These are phyloP conservation scores for Scedosporium aurantiacum DNA, from an alignment of 2,329 filamentous ascomycete genomes.

Conservation along the genomic window DNA sequence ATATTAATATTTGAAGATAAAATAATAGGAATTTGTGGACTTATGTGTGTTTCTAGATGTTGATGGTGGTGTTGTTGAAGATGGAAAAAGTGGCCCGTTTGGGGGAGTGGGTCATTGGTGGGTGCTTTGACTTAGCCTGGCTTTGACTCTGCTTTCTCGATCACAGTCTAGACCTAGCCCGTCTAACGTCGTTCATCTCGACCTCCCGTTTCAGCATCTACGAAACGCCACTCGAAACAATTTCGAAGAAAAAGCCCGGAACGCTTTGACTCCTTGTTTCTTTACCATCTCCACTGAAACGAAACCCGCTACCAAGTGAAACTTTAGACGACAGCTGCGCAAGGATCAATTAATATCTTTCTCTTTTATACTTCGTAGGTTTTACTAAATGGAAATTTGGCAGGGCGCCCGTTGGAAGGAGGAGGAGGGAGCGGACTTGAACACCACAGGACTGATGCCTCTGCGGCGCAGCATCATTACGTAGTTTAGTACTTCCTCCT, in stretches of 20 bases:
- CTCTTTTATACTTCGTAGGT: neutral
- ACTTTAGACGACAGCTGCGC: neutral
- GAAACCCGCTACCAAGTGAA: neutral
- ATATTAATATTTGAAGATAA: no score
- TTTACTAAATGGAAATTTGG: neutral
- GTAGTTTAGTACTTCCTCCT: no score
- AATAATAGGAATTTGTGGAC: no score
- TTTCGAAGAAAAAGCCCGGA: neutral
- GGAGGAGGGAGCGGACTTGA: neutral
- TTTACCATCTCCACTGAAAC: neutral
- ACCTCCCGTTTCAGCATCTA: neutral
- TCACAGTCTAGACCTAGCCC: neutral
- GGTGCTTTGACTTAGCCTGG: no score
- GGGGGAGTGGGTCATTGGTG: no score
- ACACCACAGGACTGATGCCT: neutral
- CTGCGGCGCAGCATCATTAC: no score
- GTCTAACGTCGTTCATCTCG: neutral
- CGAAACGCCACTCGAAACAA: neutral
- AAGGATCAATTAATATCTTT: neutral
- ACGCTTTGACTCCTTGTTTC: neutral
- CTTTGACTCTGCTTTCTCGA: no score
- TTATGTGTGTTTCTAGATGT: no score
- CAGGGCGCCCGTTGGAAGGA: neutral
- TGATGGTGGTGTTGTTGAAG: no score
- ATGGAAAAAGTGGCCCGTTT: no score